Conservation (phyloP, 257 asterid species). For the Orobanche coerulescens region DNA sequence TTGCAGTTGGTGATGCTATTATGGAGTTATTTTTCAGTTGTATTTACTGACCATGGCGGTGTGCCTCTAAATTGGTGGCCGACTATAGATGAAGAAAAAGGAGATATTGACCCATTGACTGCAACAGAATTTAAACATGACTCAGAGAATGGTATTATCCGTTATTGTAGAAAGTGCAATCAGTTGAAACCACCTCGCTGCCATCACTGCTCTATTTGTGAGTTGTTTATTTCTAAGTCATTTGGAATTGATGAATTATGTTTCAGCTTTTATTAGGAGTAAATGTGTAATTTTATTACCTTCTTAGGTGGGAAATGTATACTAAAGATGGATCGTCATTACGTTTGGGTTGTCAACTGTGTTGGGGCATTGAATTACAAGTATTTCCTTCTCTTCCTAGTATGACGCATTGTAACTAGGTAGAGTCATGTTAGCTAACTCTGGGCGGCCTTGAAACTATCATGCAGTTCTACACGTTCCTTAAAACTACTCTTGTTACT, state of each 20-base stretch:
- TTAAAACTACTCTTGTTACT: slow-evolving; percentile 76
- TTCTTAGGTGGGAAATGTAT: slow-evolving; percentile 88
- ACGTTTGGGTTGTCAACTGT: slow-evolving; percentile 97
- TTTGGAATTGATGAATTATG: too few relatives aligned
- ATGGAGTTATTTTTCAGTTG: too few relatives aligned
- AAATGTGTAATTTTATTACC: slow-evolving; percentile 22
- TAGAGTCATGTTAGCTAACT: slow-evolving; percentile 6
- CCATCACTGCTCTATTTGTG: too few relatives aligned
- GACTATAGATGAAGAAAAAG: slow-evolving; percentile 69
- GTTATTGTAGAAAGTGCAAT: too few relatives aligned
- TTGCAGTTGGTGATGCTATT: slow-evolving; percentile 78
- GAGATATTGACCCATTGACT: slow-evolving; percentile 66
- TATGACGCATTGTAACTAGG: too few relatives aligned
- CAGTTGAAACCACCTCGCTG: too few relatives aligned
- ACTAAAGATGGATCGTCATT: slow-evolving; percentile 95
- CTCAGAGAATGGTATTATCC: slow-evolving; percentile 40
- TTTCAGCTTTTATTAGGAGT: too few relatives aligned
- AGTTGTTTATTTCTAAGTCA: too few relatives aligned
- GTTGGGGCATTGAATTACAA: slow-evolving; percentile 96
- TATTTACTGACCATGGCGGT: too few relatives aligned
- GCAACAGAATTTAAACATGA: slow-evolving; percentile 50
- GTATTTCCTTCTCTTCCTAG: slow-evolving; percentile 82
- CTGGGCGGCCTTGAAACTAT: slow-evolving; percentile 12
- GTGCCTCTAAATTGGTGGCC: too few relatives aligned
- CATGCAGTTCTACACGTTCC: slow-evolving; percentile 84